Percentiles rank a stretch among this genome's conserved stretches.
phyloP scores from a whole-genome alignment of 768 basidiomycete species.

The Rhizopogon roseolus region DNA sequence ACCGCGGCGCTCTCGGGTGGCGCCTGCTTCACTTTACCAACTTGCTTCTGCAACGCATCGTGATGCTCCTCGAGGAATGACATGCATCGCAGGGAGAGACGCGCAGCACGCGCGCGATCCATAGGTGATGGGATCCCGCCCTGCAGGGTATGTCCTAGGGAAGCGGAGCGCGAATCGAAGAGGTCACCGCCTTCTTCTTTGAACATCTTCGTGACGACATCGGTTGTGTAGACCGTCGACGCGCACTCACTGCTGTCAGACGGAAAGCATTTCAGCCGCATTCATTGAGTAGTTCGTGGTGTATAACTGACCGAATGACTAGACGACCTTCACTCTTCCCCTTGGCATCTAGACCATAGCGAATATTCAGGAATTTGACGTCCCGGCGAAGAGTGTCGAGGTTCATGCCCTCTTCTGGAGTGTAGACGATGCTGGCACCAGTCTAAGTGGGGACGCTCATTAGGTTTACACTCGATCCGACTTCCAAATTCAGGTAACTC shows the following conservation, averaged over 20 bases:
- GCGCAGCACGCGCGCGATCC: constrained; percentile 87
- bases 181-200: constrained; percentile 89
- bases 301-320: constrained; percentile 69
- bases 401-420: constrained; percentile 85
- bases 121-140: constrained; percentile 94
- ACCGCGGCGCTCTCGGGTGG: constrained; percentile 71
- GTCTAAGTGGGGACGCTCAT: constrained; percentile 40
- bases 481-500: constrained; percentile 26
- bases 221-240: constrained; percentile 86
- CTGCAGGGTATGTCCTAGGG: constrained; percentile 94
- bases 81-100: constrained; percentile 91
- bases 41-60: constrained; percentile 44
- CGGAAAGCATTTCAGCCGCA: neutral
- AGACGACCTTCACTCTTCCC: constrained; percentile 92
- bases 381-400: constrained; percentile 79
- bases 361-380: constrained; percentile 80
- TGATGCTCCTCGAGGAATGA: constrained; percentile 87
- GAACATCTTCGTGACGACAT: constrained; percentile 89
- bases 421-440: constrained; percentile 91
- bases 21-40: constrained; percentile 50
- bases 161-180: constrained; percentile 94
- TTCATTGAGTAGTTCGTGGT: neutral
- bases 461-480: neutral
- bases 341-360: constrained; percentile 81
- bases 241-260: constrained; percentile 72